Evolutionary conservation across 768 basidiomycete species (phyloP).

Genomic region (Psilocybe azurescens): DNA sequence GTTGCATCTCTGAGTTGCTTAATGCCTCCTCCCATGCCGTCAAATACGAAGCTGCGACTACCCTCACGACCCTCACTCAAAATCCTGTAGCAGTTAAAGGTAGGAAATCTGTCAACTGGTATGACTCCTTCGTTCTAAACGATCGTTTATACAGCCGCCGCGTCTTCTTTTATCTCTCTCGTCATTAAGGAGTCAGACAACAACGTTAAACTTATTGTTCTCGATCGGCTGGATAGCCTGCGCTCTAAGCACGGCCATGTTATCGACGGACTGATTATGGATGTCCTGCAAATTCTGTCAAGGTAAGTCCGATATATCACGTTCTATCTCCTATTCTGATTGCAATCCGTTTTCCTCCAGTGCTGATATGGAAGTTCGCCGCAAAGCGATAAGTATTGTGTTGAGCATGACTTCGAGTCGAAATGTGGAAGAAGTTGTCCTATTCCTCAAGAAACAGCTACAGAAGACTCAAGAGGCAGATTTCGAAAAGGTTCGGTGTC

Average conservation of each 20-base stretch:
- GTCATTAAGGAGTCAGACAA: slow-evolving; percentile 97
- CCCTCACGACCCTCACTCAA: slow-evolving; percentile 91
- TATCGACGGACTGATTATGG: slow-evolving; percentile 92
- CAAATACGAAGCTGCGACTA: slow-evolving; percentile 97
- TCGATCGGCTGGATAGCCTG: slow-evolving; percentile 86
- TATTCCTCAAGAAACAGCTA: slow-evolving; percentile 98
- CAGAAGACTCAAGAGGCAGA: slow-evolving; percentile 90
- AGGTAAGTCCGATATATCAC: slow-evolving; percentile 47
- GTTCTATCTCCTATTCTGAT: not conserved
- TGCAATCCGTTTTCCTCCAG: slow-evolving; percentile 39
- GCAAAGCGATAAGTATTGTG: slow-evolving; percentile 89
- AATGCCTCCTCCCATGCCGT: slow-evolving; percentile 91
- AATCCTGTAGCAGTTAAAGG: slow-evolving; percentile 97
- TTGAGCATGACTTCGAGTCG: slow-evolving; percentile 92
- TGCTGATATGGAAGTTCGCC: slow-evolving; percentile 95
- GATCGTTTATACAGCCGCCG: slow-evolving; percentile 66
- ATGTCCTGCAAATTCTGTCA: slow-evolving; percentile 88
- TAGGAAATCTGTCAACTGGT: slow-evolving; percentile 31
- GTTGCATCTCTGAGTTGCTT: slow-evolving; percentile 90
- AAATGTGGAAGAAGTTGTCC: slow-evolving; percentile 95
- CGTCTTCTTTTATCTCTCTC: slow-evolving; percentile 85
- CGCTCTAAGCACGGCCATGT: slow-evolving; percentile 87
- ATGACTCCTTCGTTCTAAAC: not conserved
- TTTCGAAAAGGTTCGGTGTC: slow-evolving; percentile 78
- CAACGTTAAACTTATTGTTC: slow-evolving; percentile 97